phyloP scores from a whole-genome alignment of 2,329 filamentous ascomycete species.

The Xylaria sp. region DNA sequence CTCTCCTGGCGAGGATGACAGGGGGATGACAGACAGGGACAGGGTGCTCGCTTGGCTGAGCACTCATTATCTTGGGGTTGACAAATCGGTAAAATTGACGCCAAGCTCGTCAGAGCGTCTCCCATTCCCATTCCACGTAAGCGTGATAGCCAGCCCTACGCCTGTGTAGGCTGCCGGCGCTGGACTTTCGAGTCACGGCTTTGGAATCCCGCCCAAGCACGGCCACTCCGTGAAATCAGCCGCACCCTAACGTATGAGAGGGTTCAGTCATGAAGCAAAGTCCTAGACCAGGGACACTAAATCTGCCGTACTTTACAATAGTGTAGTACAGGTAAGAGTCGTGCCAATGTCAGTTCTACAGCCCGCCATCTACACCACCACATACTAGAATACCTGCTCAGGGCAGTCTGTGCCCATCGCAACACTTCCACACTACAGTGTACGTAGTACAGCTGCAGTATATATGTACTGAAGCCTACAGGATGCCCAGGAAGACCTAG shows the following conservation, averaged over 20 bases:
- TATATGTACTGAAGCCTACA: too few relatives aligned
- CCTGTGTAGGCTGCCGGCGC: slow-evolving; percentile 3
- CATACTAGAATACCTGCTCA: too few relatives aligned
- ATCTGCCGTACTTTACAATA: neutral
- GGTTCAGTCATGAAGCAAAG: neutral
- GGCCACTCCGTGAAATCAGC: slow-evolving; percentile 19
- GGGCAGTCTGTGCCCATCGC: neutral
- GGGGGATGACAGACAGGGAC: neutral
- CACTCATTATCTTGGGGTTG: slow-evolving; percentile 21
- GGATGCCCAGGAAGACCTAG: too few relatives aligned
- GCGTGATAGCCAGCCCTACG: slow-evolving; percentile 5
- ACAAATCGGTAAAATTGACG: slow-evolving; percentile 36
- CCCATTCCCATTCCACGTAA: slow-evolving; percentile 6
- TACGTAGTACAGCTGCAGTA: too few relatives aligned
- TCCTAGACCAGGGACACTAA: neutral
- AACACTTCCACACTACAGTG: too few relatives aligned
- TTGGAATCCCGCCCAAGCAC: slow-evolving; percentile 5
- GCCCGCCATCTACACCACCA: too few relatives aligned
- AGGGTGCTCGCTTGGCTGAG: neutral
- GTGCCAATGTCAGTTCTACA: too few relatives aligned
- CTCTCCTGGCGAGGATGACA: slow-evolving; percentile 26
- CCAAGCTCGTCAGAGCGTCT: slow-evolving; percentile 14
- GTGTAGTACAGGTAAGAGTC: neutral
- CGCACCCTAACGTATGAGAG: neutral
- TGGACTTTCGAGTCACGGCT: slow-evolving; percentile 13